These are phyloP conservation scores for Nyctanthes arbortristis DNA, from an alignment of 257 asterid genomes.

Conservation along the genomic window DNA sequence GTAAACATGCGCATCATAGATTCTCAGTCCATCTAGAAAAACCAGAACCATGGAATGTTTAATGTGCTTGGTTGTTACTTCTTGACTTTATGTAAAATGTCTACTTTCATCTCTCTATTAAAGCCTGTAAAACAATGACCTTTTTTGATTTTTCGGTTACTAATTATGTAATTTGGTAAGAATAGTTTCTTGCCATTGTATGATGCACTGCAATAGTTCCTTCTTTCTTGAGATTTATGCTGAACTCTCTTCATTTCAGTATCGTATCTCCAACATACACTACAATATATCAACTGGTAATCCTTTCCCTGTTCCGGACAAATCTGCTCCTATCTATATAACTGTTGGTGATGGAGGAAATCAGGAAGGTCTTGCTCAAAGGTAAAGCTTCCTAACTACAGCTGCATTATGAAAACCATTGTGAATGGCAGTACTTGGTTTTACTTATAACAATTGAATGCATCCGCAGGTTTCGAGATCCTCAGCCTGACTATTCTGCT, in stretches of 20 bases:
- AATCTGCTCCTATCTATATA: constrained; percentile 89
- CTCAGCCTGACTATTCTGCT: constrained; percentile 96
- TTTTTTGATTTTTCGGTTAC: neutral
- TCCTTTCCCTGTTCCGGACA: constrained; percentile 66
- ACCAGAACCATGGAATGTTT: neutral
- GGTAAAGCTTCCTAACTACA: constrained; percentile 29
- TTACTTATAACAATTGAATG: neutral
- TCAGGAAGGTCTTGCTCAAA: constrained; percentile 94
- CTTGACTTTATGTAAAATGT: constrained; percentile 6
- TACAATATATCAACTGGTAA: constrained; percentile 49
- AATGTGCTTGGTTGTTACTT: constrained; percentile 2
- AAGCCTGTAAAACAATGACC: neutral
- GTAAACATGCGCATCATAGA: neutral
- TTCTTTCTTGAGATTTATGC: neutral
- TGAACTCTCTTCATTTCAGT: constrained; percentile 45
- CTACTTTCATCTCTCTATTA: constrained; percentile 2
- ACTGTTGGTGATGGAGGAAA: constrained; percentile 99
- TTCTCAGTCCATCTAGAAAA: neutral
- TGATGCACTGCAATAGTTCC: neutral
- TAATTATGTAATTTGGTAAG: no score
- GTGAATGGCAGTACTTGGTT: neutral
- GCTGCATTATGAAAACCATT: constrained; percentile 6
- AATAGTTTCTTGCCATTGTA: neutral
- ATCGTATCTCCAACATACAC: constrained; percentile 80
- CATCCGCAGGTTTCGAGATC: constrained; percentile 72